Evolutionary conservation across 306 rosid species (phyloP).

Genomic region (Fagus crenata): DNA sequence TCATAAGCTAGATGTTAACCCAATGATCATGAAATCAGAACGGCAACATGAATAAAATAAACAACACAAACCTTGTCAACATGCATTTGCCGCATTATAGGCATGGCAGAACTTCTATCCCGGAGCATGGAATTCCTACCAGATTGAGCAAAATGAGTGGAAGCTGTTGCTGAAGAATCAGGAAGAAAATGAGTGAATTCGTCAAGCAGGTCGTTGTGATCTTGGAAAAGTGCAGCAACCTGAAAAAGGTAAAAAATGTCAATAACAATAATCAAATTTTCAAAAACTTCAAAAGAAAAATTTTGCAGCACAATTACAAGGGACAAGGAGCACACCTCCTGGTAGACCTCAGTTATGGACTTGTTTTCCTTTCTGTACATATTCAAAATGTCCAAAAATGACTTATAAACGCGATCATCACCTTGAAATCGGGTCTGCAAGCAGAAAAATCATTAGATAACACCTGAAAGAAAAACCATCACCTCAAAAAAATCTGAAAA

Average conservation of each 20-base stretch:
- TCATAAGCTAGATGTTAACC: conserved; percentile 35
- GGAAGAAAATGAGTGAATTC: conserved; percentile 95
- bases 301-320: conserved; percentile 19
- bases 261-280: conserved; percentile 5
- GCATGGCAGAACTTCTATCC: conserved; percentile 84
- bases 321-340: conserved; percentile 64
- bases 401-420: conserved; percentile 87
- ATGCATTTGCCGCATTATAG: conserved; percentile 59
- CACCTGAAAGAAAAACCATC: conserved; percentile 30
- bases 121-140: conserved; percentile 65
- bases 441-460: conserved; percentile 36
- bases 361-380: conserved; percentile 96
- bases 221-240: conserved; percentile 87
- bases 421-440: conserved; percentile 90
- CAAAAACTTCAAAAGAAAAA: conserved; percentile 5
- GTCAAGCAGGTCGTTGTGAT: conserved; percentile 76
- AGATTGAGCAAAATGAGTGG: conserved; percentile 53
- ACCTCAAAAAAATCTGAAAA: conserved; percentile 17
- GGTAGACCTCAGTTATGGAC: conserved; percentile 73
- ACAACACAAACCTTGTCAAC: conserved; percentile 69
- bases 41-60: conserved; percentile 5
- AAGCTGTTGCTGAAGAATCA: conserved; percentile 61
- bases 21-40: conserved; percentile 30
- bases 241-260: conserved; percentile 41
- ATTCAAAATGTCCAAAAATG: conserved; percentile 90